Base-by-base conservation (phyloP, 441 rosid species). In the Populus hybrid region DNA sequence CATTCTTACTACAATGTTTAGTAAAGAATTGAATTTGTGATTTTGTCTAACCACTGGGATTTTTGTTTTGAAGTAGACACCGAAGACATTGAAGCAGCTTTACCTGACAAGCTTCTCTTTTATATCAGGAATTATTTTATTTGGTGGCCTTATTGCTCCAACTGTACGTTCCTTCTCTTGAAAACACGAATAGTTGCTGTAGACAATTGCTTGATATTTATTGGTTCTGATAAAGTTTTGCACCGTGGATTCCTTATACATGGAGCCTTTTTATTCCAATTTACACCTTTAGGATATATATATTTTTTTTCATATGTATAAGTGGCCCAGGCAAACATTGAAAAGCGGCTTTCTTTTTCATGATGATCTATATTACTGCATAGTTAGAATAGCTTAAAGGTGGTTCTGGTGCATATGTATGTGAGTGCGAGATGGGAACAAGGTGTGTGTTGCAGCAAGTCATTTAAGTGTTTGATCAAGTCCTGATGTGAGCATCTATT, bases 101-200 rank as follows among this genome's bases (percentile, higher is more conserved):
- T 90, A 93, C 68, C 78, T 89, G 77, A 95, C 97, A 64, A 90
- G 99, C 82, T 83, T 89, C 50, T 88, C 90, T 10, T 68, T 95
- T 34, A 86, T 90, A 57, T 90, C 90, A 3, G 97, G 94, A 74
- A 88, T 92, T 36, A 93, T 93, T 10, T 36, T 93, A 76, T 95
- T 95, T 79, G 99, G 99, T 38, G 99, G 97, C 70, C 91, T 95
- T 20, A 84, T 95, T 81, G 99, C 99, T 78, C 99, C 99, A 67
- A 89, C 88, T 1, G 99, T 95, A 85, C 83, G 95, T 80, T 73
- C 24, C 42, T 69, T 30, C 63, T 53, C 23, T 4, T 8, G 14
- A 10, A 28, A 71, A 40, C 65, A 61, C 3, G 75, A 6, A 76
- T 53, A 32, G 35, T 67, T 67, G 46, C 16, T 30, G 67, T 57